These are phyloP conservation scores for Begonia fuchsioides DNA, from an alignment of 306 rosid species.

Conservation along the genomic window DNA sequence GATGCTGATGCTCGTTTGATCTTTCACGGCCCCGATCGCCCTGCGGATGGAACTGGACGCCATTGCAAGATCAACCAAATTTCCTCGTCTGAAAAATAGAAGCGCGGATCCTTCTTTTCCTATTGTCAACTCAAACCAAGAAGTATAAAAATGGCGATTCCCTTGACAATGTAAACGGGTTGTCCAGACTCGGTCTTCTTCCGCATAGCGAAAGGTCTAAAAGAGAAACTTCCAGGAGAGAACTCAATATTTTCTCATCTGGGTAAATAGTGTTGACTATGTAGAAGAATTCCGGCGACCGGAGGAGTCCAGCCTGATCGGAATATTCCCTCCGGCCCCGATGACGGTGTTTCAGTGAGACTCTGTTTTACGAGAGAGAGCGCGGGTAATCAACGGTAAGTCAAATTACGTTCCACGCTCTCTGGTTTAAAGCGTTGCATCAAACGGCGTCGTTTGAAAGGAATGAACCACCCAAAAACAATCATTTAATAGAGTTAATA, in stretches of 20 bases:
- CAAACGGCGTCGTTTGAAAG: too few species aligned
- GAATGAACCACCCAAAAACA: too few species aligned
- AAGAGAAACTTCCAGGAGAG: background rate
- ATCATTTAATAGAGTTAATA: too few species aligned
- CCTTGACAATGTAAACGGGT: background rate
- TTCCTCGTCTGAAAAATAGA: too few species aligned
- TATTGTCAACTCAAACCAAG: background rate
- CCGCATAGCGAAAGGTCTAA: background rate
- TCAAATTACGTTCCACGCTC: background rate
- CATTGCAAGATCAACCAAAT: conserved; percentile 17
- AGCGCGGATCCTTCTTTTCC: conserved; percentile 10
- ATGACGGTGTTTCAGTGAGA: background rate
- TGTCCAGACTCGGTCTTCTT: background rate
- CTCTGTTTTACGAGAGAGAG: background rate
- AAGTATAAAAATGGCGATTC: background rate
- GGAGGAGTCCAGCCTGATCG: background rate
- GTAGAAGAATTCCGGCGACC: background rate
- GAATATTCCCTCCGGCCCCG: background rate
- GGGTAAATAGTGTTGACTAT: background rate
- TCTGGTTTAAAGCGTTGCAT: too few species aligned
- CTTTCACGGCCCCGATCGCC: conserved; percentile 83
- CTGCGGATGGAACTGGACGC: conserved; percentile 70
- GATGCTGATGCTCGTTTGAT: conserved; percentile 78
- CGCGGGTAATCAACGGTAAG: background rate
- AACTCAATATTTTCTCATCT: background rate